Evolutionary conservation across 2,329 filamentous ascomycete genomes (phyloP).

Genomic region (Nemania bipapillata): DNA sequence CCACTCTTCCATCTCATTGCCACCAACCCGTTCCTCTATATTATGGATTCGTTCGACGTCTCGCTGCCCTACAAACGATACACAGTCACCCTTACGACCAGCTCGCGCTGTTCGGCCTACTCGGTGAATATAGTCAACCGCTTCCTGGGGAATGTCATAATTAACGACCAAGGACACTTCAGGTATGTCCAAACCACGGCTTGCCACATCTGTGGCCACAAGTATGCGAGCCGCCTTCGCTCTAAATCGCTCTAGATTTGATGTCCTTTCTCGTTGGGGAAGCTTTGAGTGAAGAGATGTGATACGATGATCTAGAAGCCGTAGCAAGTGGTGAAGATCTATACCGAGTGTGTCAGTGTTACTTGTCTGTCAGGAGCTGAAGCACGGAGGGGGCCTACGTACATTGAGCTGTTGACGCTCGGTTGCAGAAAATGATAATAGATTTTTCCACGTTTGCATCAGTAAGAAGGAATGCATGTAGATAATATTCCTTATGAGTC

Average conservation of each 20-base stretch:
- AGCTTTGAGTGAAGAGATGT: conserved; percentile 90
- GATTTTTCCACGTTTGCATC: conserved; percentile 78
- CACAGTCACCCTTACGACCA: conserved; percentile 80
- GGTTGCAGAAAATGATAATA: conserved; percentile 93
- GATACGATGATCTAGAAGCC: conserved; percentile 86
- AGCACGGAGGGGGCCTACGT: not conserved
- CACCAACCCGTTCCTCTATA: conserved; percentile 82
- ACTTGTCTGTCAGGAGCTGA: not conserved
- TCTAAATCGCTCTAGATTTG: conserved; percentile 91
- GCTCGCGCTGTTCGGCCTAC: conserved; percentile 96
- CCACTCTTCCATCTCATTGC: conserved; percentile 83
- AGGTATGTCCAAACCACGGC: conserved; percentile 93
- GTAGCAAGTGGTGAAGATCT: conserved; percentile 84
- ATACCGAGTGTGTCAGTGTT: conserved; percentile 11
- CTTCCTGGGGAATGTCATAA: conserved; percentile 94
- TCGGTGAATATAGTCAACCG: conserved; percentile 96
- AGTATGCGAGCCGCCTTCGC: conserved; percentile 88
- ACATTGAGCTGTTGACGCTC: conserved; percentile 83
- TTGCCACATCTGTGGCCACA: conserved; percentile 94
- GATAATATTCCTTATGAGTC: conserved; percentile 86
- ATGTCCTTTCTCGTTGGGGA: conserved; percentile 82
- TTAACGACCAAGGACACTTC: conserved; percentile 91
- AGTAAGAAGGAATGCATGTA: conserved; percentile 88
- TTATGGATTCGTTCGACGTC: conserved; percentile 91
- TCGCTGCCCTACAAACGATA: conserved; percentile 90